Conservation (phyloP, 2,329 filamentous ascomycete species). For the Trichoderma sp. region DNA sequence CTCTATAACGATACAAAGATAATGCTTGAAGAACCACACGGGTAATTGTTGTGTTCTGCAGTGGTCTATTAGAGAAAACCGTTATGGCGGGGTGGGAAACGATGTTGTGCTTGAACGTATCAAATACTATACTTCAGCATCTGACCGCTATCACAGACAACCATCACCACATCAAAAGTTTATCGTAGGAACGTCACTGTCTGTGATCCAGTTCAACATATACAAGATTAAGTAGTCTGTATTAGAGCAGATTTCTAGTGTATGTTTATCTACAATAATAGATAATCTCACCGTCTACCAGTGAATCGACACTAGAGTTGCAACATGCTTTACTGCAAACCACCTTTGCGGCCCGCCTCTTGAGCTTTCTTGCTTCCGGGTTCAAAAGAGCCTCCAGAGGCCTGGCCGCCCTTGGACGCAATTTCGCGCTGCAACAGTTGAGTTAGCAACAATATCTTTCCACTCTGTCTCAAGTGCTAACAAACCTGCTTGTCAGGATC, state of each 20-base stretch:
- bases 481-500: conserved; percentile 44
- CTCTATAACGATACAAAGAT: no score
- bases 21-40: no score
- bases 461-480: conserved; percentile 15
- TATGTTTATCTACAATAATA: not conserved
- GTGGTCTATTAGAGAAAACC: no score
- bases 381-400: conserved; percentile 56
- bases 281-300: not conserved
- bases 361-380: conserved; percentile 52
- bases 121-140: no score
- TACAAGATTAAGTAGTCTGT: not conserved
- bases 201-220: not conserved
- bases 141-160: no score
- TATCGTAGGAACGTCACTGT: no score
- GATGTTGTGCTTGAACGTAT: no score
- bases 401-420: conserved; percentile 56
- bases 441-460: not conserved
- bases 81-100: no score
- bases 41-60: no score
- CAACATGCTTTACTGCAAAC: conserved; percentile 26
- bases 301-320: not conserved
- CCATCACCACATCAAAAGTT: no score
- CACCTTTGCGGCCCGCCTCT: conserved; percentile 57
- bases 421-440: conserved; percentile 48
- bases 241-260: not conserved